A percentile compares a stretch with the other conserved stretches of the same genome.
phyloP scores from a whole-genome alignment of 1,139 yeast genomes.

The Diutina neorugosa region DNA sequence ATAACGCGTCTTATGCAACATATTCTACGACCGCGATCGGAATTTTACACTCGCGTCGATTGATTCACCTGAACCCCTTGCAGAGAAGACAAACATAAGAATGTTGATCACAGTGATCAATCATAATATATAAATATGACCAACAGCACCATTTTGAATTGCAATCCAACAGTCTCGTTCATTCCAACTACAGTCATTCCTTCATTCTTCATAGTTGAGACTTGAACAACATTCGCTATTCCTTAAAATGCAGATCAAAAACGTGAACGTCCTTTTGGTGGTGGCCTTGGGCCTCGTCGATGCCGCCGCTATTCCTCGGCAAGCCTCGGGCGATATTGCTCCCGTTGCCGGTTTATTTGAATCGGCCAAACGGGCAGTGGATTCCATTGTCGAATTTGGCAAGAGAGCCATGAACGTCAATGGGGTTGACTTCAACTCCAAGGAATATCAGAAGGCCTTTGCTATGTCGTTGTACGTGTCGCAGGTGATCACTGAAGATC shows the following conservation, averaged over 20 bases:
- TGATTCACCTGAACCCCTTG: no score
- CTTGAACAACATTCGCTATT: no score
- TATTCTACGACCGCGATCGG: no score
- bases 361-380: no score
- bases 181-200: slow-evolving; percentile 1
- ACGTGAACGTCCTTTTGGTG: not conserved
- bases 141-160: not conserved
- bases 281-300: not conserved
- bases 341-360: no score
- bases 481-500: not conserved
- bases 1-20: no score
- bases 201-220: not conserved
- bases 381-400: no score
- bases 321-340: no score
- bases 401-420: not conserved
- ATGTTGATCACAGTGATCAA: not conserved
- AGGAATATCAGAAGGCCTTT: not conserved
- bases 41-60: no score
- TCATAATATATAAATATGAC: not conserved
- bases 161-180: not conserved
- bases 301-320: not conserved
- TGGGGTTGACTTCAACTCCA: not conserved
- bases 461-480: not conserved
- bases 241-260: not conserved
- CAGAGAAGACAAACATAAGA: no score